Conservation (phyloP, 768 basidiomycete genomes). For the Lepiota brunneoincarnata region DNA sequence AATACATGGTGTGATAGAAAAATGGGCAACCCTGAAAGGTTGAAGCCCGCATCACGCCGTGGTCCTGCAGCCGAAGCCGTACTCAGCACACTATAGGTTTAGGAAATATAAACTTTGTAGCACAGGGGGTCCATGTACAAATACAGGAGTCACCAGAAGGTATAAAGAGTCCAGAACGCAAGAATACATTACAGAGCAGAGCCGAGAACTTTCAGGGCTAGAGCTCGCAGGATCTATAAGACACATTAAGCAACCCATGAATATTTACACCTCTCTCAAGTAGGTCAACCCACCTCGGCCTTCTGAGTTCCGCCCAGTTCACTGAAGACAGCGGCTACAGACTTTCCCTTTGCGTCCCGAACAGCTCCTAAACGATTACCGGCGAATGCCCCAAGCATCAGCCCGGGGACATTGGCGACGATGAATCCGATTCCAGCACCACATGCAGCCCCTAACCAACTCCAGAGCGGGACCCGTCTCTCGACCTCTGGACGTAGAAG, state of each 20-base stretch:
- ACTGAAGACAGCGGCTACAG: slow-evolving; percentile 84
- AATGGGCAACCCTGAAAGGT: neutral
- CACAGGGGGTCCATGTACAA: neutral
- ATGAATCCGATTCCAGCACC: slow-evolving; percentile 67
- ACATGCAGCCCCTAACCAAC: slow-evolving; percentile 67
- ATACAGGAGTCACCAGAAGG: neutral
- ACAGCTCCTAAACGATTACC: slow-evolving; percentile 91
- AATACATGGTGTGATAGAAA: neutral
- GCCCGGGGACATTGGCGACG: slow-evolving; percentile 79
- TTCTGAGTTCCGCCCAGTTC: slow-evolving; percentile 77
- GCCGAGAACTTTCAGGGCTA: slow-evolving; percentile 83
- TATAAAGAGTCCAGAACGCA: slow-evolving; percentile 9
- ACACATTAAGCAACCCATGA: no score
- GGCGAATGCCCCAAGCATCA: slow-evolving; percentile 82
- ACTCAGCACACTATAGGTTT: no score
- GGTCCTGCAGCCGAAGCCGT: neutral
- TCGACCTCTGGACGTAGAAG: slow-evolving; percentile 82
- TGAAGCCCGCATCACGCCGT: neutral
- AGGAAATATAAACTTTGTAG: no score
- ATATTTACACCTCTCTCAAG: no score
- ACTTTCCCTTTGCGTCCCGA: slow-evolving; percentile 92
- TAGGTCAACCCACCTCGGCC: slow-evolving; percentile 63
- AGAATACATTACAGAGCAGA: slow-evolving; percentile 38
- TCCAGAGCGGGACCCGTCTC: slow-evolving; percentile 69
- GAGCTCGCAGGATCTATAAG: slow-evolving; percentile 69